Evolutionary conservation across 2,329 filamentous ascomycete species (phyloP), one percentile per base, ranked within the genome.

Genomic region (Colletotrichum spinosum): DNA sequence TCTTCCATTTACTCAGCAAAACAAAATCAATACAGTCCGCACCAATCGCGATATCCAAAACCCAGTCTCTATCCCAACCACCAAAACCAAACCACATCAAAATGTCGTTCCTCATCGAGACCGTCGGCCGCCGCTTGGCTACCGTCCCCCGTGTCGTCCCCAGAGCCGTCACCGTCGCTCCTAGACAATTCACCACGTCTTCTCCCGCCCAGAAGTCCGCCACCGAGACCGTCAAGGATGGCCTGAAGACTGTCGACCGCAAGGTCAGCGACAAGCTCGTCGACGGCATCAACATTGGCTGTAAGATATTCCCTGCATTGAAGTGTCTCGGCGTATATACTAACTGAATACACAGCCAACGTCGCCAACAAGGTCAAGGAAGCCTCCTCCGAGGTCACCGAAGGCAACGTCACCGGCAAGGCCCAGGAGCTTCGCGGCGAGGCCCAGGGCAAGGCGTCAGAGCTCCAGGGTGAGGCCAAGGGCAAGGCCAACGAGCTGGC

Each of bases 261-360:
- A 81, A 79, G 54, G 86, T 90, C 46, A 84, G 84, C 65, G 84
- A 88, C 73, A 89, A 88, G 73, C 73, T 90, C 15, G 84, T 89
- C 35, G 85, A 87, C 44, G 87, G 86, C 13, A 88, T 91, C 72
- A 81, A 90, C 69, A 78, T 80, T 51, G 83, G 84, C 53, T 75
- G 88, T 89, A 80, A 65, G 84, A 80, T 34, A 25, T 42, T 17
- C 41, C 38, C 17, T 11, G 17, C 17, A 17, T 9, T 34, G 12
- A 46, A 6, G 11, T 55, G 13, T 35, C 42, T 8, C 33, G 41
- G 38, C 10, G 7, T 39, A 2, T 11, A 52, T 45, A 37, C 64
- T 72, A 45, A 72, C 67, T 25, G 7, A 35, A 0, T 2, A 10
- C 34, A 52, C 17, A 83, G 80, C 77, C 49, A 73, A 72, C 25